Evolutionary conservation across 2,329 filamentous ascomycete genomes (phyloP), one percentile per base, ranked within the genome.

Genomic region (Canariomyces notabilis): DNA sequence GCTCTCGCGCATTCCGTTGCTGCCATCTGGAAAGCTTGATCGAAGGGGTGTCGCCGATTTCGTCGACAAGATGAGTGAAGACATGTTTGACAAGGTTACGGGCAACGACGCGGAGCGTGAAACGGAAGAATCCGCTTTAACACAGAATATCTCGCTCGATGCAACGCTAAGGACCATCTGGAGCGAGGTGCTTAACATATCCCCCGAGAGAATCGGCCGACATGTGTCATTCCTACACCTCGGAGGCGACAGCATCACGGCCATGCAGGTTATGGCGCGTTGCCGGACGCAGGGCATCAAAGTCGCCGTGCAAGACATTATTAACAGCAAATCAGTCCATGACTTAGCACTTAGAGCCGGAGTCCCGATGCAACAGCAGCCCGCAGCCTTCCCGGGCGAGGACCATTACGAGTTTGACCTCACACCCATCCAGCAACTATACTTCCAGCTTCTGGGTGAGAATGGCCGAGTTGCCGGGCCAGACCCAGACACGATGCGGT

Each of bases 381-480:
- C 11, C 8, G 11, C 6, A 9, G 22, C 23, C 12, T 6, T 14
- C 6, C 20, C n/a, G 5, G 51, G 54, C 7, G 53, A 60, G 20
- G 50, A 56, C 7, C 54, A 67, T 21, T 55, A 59, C 20, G 58
- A 59, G 2, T 75, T 73, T 46, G 58, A 60, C 0, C 55, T 72
- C 1, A 67, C 71, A 0, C 72, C 72, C 0, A 67, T 74, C n/a
- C 72, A 74, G 47, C 59, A 63, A 20, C 57, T 73, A 31, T 72
- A 69, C 49, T 69, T 74, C 38, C 49, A 65, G 42, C 33, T 69
- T 11, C 44, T 50, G 18, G 35, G 34, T 15, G 12, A 35, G 11
- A 14, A 33, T 11, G 14, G 15, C 7, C 11, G 46, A 43, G 63
- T 31, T 40, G 23, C n/a, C n/a, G 31, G 8, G 15, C 36, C 3